A percentile compares a stretch with the other conserved stretches of the same genome.
Conservation (phyloP, 2,329 filamentous ascomycete species). For the Exserohilum rostratum region DNA sequence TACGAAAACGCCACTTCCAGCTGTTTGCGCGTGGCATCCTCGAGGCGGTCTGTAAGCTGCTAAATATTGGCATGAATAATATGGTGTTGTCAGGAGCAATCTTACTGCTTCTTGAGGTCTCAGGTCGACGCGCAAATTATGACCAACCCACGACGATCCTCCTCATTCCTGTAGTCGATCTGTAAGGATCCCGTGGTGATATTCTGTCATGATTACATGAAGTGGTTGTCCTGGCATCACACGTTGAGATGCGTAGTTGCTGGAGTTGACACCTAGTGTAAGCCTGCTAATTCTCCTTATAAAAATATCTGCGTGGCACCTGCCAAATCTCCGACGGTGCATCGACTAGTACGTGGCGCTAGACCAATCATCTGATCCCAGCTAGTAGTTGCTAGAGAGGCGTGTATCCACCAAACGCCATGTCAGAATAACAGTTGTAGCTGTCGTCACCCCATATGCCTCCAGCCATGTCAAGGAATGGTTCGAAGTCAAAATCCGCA, state of each 20-base stretch:
- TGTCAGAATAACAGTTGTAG: slow-evolving; percentile 23
- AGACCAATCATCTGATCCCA: neutral
- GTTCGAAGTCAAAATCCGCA: slow-evolving; percentile 42
- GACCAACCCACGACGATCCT: neutral
- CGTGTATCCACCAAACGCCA: slow-evolving; percentile 31
- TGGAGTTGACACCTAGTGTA: neutral
- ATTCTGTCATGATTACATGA: neutral
- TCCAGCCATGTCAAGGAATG: slow-evolving; percentile 37
- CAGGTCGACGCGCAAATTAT: neutral
- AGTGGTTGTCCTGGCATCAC: neutral
- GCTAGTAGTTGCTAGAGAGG: neutral
- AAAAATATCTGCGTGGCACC: neutral
- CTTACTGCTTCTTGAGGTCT: neutral
- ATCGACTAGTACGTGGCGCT: neutral
- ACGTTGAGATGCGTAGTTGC: neutral
- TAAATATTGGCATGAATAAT: neutral
- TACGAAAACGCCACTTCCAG: neutral
- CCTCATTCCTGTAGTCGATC: neutral
- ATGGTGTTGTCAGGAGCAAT: neutral
- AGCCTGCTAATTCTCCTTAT: neutral
- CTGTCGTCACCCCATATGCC: slow-evolving; percentile 39
- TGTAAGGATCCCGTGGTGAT: neutral
- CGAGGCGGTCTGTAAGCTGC: neutral
- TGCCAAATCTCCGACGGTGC: too few relatives aligned
- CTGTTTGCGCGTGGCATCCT: neutral